These are phyloP conservation scores for Solanum piurae DNA, from an alignment of 257 asterid species.

Conservation along the genomic window DNA sequence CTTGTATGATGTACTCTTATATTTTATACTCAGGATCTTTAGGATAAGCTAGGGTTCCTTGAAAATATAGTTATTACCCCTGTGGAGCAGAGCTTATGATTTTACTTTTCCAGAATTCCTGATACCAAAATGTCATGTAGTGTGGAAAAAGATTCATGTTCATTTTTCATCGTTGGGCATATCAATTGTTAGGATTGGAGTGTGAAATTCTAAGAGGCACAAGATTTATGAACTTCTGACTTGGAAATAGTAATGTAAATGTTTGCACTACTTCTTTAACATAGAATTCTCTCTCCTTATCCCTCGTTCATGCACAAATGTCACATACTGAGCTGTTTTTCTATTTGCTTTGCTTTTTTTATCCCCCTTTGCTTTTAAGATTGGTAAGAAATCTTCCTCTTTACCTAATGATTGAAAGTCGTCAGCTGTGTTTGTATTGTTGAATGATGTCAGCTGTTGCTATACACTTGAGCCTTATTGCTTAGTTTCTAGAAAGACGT, in stretches of 20 bases:
- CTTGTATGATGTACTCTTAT: not conserved
- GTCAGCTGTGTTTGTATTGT: not conserved
- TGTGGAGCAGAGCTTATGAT: not conserved
- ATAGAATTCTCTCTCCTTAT: not conserved
- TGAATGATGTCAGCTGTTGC: not conserved
- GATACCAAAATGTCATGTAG: not conserved
- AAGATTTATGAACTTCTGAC: not conserved
- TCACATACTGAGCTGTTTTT: not conserved
- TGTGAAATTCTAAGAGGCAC: not conserved
- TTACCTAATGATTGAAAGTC: not conserved
- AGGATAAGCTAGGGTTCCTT: not conserved
- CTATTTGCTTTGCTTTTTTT: not conserved
- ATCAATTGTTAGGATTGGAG: not conserved
- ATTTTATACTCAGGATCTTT: not conserved
- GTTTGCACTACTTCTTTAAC: not conserved
- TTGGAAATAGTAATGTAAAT: not conserved
- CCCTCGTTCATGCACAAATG: not conserved
- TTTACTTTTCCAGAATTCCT: not conserved
- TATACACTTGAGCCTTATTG: not conserved
- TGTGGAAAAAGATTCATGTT: not conserved
- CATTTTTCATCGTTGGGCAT: not conserved
- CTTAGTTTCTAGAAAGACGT: not conserved
- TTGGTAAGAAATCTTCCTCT: not conserved
- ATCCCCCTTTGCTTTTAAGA: not conserved
- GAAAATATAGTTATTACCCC: not conserved